phyloP scores from a whole-genome alignment of 1,139 yeast genomes.

The Protomyces arabidopsidicola region DNA sequence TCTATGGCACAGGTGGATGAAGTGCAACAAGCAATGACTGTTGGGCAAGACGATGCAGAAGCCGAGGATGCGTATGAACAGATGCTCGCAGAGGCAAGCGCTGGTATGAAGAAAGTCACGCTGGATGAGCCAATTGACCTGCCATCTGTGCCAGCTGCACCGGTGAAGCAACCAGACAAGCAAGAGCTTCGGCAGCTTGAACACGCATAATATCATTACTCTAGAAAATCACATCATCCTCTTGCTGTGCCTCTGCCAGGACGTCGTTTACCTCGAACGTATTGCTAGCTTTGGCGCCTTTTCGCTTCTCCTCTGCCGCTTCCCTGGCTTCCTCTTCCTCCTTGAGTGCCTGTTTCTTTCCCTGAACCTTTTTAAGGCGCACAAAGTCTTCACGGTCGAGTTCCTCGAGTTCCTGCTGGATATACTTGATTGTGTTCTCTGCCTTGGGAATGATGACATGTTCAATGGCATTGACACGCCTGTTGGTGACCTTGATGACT shows the following conservation, averaged over 20 bases:
- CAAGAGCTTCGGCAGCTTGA: background rate
- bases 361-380: constrained; percentile 92
- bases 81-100: background rate
- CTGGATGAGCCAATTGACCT: background rate
- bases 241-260: constrained; percentile 28
- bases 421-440: constrained; percentile 87
- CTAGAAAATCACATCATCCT: constrained; percentile 32
- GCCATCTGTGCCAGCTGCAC: background rate
- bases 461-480: constrained; percentile 98
- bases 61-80: background rate
- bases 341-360: constrained; percentile 79
- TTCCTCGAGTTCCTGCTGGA: constrained; percentile 94
- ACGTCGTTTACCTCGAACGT: constrained; percentile 19
- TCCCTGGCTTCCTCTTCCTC: constrained; percentile 58
- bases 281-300: background rate
- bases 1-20: constrained; percentile 18
- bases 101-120: background rate
- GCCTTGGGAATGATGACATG: constrained; percentile 97
- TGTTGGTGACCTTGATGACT: constrained; percentile 92
- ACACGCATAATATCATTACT: background rate
- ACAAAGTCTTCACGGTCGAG: constrained; percentile 97
- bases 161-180: background rate
- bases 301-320: constrained; percentile 29
- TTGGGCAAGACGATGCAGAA: background rate
- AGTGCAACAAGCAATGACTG: constrained; percentile 3